Conservation (phyloP, 2,329 filamentous ascomycete species). For the Setomelanomma holmii region DNA sequence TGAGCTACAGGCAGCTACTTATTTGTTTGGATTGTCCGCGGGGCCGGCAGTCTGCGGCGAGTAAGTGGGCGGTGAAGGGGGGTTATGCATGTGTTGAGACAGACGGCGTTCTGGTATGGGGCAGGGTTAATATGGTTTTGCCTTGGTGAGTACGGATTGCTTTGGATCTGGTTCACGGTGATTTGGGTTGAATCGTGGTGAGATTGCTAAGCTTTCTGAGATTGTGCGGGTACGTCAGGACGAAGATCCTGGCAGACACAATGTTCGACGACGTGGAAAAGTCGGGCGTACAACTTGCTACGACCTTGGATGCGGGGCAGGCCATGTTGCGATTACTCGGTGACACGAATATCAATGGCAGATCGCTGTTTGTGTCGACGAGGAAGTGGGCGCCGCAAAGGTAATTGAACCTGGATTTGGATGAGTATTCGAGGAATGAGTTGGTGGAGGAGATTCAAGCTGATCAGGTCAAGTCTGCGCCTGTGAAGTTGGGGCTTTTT, state of each 20-base stretch:
- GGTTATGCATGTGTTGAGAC: conserved; percentile 11
- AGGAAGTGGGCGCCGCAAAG: conserved; percentile 13
- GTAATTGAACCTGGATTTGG: conserved; percentile 13
- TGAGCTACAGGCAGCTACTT: too few species aligned
- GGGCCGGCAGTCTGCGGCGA: conserved; percentile 9
- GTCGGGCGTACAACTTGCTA: conserved; percentile 10
- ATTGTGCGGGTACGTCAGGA: conserved; percentile 14
- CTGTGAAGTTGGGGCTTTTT: neutral
- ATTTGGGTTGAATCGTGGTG: neutral
- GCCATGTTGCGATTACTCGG: conserved; percentile 8
- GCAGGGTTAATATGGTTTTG: neutral
- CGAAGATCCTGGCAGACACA: conserved; percentile 9
- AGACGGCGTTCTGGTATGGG: neutral
- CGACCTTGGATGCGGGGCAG: conserved; percentile 6
- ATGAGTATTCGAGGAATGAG: conserved; percentile 6
- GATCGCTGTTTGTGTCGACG: conserved; percentile 8
- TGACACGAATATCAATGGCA: conserved; percentile 7
- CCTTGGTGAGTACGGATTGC: neutral
- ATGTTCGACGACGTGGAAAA: conserved; percentile 7
- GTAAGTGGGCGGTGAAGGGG: conserved; percentile 18
- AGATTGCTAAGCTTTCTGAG: conserved; percentile 12
- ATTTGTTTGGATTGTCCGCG: conserved; percentile 13
- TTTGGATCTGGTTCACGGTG: neutral
- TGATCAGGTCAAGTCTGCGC: conserved; percentile 9
- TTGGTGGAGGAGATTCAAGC: conserved; percentile 13